A percentile compares a stretch with the other conserved stretches of the same genome.
phyloP scores from a whole-genome alignment of 2,329 filamentous ascomycete genomes.

The Aspergillus brasiliensis region DNA sequence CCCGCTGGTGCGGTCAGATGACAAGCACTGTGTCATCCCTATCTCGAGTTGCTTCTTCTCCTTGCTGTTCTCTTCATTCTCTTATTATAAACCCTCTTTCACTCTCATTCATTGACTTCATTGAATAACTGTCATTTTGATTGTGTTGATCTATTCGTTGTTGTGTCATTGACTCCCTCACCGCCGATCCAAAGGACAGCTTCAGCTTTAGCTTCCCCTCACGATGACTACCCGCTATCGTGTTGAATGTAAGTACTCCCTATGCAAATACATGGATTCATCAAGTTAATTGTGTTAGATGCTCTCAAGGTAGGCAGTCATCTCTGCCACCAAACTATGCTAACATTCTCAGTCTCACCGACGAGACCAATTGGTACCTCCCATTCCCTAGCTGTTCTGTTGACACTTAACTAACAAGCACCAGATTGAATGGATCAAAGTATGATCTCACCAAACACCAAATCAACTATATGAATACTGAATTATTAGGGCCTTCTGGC shows the following conservation, averaged over 20 bases:
- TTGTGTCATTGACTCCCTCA: not conserved
- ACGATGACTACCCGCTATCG: slow-evolving; percentile 53
- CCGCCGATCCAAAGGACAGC: not conserved
- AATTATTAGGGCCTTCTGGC: slow-evolving; percentile 68
- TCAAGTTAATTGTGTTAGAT: slow-evolving; percentile 50
- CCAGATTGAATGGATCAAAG: slow-evolving; percentile 89
- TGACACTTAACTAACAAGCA: slow-evolving; percentile 9
- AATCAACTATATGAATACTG: slow-evolving; percentile 14
- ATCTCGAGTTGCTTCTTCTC: not conserved
- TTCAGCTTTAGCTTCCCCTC: not conserved
- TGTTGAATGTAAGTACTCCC: slow-evolving; percentile 67
- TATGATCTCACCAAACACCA: slow-evolving; percentile 27
- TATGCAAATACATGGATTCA: not conserved
- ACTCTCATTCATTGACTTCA: not conserved
- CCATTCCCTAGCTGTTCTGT: slow-evolving; percentile 2
- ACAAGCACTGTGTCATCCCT: not conserved
- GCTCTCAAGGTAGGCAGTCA: slow-evolving; percentile 59
- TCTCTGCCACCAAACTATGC: not conserved
- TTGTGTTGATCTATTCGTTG: not conserved
- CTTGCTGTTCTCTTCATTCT: not conserved
- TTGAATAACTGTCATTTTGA: not conserved
- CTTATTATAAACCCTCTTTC: not conserved
- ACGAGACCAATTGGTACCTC: slow-evolving; percentile 77
- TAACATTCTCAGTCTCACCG: slow-evolving; percentile 70
- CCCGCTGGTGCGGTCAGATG: slow-evolving; percentile 5